These are phyloP conservation scores for Plasmodium berghei DNA, from an alignment of 169 alveolate genomes.

Conservation along the genomic window DNA sequence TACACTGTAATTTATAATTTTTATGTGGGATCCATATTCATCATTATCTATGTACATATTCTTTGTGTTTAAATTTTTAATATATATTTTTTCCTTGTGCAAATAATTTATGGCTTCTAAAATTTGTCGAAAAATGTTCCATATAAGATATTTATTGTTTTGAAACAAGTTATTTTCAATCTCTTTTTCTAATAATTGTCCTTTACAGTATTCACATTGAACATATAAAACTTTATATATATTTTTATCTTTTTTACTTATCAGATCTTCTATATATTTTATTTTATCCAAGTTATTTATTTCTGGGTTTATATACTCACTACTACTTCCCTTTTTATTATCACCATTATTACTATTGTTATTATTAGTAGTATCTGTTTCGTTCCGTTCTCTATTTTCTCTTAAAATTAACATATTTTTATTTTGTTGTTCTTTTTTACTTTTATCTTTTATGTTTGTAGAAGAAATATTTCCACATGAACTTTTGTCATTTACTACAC, in stretches of 20 bases:
- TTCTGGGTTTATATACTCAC: neutral
- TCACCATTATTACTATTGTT: neutral
- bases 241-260: conserved; percentile 17
- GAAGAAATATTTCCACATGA: neutral
- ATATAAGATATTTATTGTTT: conserved; percentile 54
- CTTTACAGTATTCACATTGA: conserved; percentile 70
- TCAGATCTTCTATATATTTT: conserved; percentile 11
- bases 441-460: neutral
- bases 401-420: too few relatives aligned
- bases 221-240: conserved; percentile 38
- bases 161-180: conserved; percentile 53
- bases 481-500: neutral
- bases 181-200: conserved; percentile 49
- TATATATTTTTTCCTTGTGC: conserved; percentile 43
- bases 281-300: neutral
- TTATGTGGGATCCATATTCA: conserved; percentile 54
- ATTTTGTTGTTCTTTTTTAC: too few relatives aligned
- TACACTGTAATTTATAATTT: conserved; percentile 59
- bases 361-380: neutral
- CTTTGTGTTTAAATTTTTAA: conserved; percentile 38
- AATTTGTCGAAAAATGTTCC: conserved; percentile 63
- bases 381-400: neutral
- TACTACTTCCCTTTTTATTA: neutral
- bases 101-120: conserved; percentile 54
- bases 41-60: conserved; percentile 56